A percentile compares a stretch with the other conserved stretches of the same genome.
phyloP scores from a whole-genome alignment of 495 filamentous ascomycete species.

The Articulospora tetracladia region DNA sequence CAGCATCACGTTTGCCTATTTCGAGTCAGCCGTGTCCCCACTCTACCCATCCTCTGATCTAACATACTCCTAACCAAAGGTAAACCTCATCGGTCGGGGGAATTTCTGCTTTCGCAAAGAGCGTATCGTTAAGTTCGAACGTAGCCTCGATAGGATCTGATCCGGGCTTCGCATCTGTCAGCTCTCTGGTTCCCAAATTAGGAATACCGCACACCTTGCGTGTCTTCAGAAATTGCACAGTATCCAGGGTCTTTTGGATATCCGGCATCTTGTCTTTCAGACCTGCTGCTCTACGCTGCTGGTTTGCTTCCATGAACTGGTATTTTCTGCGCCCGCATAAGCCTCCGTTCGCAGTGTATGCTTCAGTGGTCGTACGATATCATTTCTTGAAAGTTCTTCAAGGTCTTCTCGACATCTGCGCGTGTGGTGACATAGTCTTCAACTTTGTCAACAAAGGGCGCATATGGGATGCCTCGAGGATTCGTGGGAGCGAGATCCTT shows the following conservation, averaged over 20 bases:
- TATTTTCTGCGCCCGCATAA: slow-evolving; percentile 65
- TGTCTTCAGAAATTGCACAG: slow-evolving; percentile 75
- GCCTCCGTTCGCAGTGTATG: background rate
- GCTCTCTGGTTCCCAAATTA: background rate
- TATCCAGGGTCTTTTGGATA: slow-evolving; percentile 96
- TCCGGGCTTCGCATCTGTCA: slow-evolving; percentile 27
- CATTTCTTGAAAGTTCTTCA: slow-evolving; percentile 97
- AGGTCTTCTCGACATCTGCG: slow-evolving; percentile 81
- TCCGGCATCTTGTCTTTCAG: slow-evolving; percentile 95
- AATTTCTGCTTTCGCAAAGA: slow-evolving; percentile 84
- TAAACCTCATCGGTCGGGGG: slow-evolving; percentile 88
- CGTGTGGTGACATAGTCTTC: slow-evolving; percentile 88
- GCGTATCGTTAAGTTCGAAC: slow-evolving; percentile 94
- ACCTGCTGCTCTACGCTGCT: slow-evolving; percentile 73
- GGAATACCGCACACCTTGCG: slow-evolving; percentile 49
- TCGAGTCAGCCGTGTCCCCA: slow-evolving; percentile 10
- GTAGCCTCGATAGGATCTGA: slow-evolving; percentile 78
- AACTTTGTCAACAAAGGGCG: slow-evolving; percentile 95
- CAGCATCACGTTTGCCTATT: slow-evolving; percentile 93
- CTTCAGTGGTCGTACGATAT: slow-evolving; percentile 55
- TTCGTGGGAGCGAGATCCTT: slow-evolving; percentile 65
- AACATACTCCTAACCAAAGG: slow-evolving; percentile 81
- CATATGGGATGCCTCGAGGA: slow-evolving; percentile 88
- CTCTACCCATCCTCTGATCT: background rate
- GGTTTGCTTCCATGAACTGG: slow-evolving; percentile 98